These are phyloP conservation scores for Pisolithus sp. DNA, from an alignment of 768 basidiomycete genomes.

Conservation along the genomic window DNA sequence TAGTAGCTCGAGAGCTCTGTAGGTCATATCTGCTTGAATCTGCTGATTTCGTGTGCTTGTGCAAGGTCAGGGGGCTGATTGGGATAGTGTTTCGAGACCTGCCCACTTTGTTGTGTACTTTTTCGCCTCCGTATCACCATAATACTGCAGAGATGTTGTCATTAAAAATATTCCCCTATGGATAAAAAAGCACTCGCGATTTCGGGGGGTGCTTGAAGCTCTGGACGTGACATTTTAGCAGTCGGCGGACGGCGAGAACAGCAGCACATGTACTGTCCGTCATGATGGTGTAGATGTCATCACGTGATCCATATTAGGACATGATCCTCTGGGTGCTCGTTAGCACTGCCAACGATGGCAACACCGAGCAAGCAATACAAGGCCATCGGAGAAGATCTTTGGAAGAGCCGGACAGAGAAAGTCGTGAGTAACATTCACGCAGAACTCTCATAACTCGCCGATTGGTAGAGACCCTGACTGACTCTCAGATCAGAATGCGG, in stretches of 20 bases:
- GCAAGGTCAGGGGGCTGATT: slow-evolving; percentile 11
- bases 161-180: background rate
- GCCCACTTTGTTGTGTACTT: slow-evolving; percentile 94
- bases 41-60: slow-evolving; percentile 88
- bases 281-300: background rate
- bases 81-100: background rate
- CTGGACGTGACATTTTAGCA: slow-evolving; percentile 66
- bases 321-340: background rate
- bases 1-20: slow-evolving; percentile 87
- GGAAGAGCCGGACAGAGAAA: slow-evolving; percentile 93
- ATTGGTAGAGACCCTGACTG: slow-evolving; percentile 7
- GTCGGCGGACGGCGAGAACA: background rate
- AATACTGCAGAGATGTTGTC: slow-evolving; percentile 56
- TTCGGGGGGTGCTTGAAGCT: slow-evolving; percentile 84
- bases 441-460: slow-evolving; percentile 13
- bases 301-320: slow-evolving; percentile 19
- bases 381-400: slow-evolving; percentile 87
- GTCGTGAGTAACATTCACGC: slow-evolving; percentile 50
- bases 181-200: slow-evolving; percentile 52
- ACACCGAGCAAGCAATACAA: slow-evolving; percentile 81
- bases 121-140: slow-evolving; percentile 90
- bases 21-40: slow-evolving; percentile 97
- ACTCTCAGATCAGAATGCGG: slow-evolving; percentile 70
- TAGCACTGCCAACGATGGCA: slow-evolving; percentile 42
- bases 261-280: background rate